A percentile compares a stretch with the other conserved stretches of the same genome.
phyloP scores from a whole-genome alignment of 768 basidiomycete genomes.

The Tylopilus vinaceipallidus region DNA sequence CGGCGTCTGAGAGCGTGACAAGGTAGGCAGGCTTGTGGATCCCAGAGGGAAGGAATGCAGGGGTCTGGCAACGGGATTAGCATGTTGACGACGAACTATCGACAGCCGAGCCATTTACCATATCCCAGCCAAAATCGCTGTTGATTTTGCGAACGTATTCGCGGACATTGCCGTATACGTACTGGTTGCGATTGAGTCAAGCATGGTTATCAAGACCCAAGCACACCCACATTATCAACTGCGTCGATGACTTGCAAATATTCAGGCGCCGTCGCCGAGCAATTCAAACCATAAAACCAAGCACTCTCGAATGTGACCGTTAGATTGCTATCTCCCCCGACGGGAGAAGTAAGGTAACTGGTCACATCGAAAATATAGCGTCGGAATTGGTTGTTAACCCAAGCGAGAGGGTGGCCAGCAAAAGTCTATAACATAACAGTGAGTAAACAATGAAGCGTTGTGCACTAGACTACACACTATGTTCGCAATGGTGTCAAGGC shows the following conservation, averaged over 20 bases:
- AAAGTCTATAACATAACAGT: conserved; percentile 39
- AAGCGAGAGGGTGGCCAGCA: conserved; percentile 49
- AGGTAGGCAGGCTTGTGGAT: conserved; percentile 56
- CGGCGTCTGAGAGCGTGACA: conserved; percentile 37
- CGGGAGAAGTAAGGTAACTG: conserved; percentile 34
- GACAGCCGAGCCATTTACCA: conserved; percentile 37
- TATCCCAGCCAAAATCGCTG: conserved; percentile 63
- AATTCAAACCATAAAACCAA: conserved; percentile 51
- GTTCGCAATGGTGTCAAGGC: conserved; percentile 56
- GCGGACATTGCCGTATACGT: conserved; percentile 48
- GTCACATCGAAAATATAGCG: conserved; percentile 55
- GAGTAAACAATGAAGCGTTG: background rate
- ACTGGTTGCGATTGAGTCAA: conserved; percentile 30
- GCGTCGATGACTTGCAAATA: too few species aligned
- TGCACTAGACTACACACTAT: conserved; percentile 36
- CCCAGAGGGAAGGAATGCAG: conserved; percentile 55
- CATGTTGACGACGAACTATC: background rate
- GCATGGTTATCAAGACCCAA: background rate
- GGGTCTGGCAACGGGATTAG: conserved; percentile 17
- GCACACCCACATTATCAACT: conserved; percentile 32
- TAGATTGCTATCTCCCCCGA: conserved; percentile 39
- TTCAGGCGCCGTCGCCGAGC: too few species aligned
- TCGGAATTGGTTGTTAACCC: conserved; percentile 58
- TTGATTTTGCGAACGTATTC: conserved; percentile 50
- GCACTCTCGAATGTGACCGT: conserved; percentile 55